phyloP scores from a whole-genome alignment of 768 basidiomycete genomes.

The Tulasnella sp. region DNA sequence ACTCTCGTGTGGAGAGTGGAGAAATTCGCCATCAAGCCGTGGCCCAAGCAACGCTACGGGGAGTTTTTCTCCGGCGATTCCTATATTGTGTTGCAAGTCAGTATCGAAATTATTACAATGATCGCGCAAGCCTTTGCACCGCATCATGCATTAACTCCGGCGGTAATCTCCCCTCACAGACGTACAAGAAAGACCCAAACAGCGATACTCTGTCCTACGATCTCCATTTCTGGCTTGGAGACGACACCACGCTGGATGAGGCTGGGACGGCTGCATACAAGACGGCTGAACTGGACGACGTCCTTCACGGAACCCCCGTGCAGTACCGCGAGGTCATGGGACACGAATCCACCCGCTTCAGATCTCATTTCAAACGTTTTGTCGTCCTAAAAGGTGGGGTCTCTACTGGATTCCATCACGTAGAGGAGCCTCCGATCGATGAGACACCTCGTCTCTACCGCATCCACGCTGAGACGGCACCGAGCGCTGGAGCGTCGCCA shows the following conservation, averaged over 20 bases:
- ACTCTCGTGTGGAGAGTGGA: constrained; percentile 64
- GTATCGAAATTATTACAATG: constrained; percentile 36
- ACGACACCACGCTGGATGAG: constrained; percentile 62
- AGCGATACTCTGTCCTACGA: constrained; percentile 56
- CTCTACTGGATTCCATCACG: constrained; percentile 58
- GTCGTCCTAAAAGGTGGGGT: constrained; percentile 53
- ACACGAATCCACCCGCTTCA: constrained; percentile 57
- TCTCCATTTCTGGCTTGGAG: constrained; percentile 69
- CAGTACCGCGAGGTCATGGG: constrained; percentile 67
- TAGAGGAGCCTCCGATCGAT: constrained; percentile 49
- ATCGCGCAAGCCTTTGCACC: neutral
- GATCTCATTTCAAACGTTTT: constrained; percentile 57
- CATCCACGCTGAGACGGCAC: constrained; percentile 37
- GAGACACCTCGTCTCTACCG: constrained; percentile 29
- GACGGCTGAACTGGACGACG: constrained; percentile 66
- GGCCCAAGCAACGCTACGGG: constrained; percentile 57
- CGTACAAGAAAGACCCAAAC: constrained; percentile 59
- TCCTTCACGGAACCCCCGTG: constrained; percentile 53
- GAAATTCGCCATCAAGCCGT: constrained; percentile 57
- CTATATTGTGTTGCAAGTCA: constrained; percentile 64
- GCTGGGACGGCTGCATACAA: constrained; percentile 64
- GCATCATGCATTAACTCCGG: neutral
- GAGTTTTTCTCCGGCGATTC: constrained; percentile 68
- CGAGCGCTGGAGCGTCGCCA: constrained; percentile 37
- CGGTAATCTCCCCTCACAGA: constrained; percentile 46